Evolutionary conservation across 2,329 filamentous ascomycete genomes (phyloP), one percentile per base, ranked within the genome.

Genomic region (Coniella lustricola): DNA sequence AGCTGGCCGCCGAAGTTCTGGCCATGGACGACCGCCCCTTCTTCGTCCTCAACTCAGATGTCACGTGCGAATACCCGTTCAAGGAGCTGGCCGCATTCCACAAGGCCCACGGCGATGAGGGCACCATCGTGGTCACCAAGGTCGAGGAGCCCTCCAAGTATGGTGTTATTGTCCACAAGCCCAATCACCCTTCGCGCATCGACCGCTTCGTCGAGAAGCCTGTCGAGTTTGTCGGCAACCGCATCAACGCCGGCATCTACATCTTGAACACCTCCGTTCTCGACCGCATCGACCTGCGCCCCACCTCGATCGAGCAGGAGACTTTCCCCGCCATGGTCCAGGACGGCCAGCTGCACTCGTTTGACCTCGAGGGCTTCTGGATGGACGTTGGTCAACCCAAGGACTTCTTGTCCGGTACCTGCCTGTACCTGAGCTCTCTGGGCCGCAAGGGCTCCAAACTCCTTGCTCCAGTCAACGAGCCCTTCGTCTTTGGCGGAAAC

Each of bases 141-240:
- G 91, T 98, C 46, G 91, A 98, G 73, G 93, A 98, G 72, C 91
- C 91, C 37, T 95, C 89, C 64, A 98, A 98, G 73, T 98, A 97
- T 68, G 91, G 91, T 81, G 91, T 98, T 59, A 84, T 98, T 49
- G 93, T 98, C 25, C 91, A 97, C 82, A 93, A 95, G 76, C 89
- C 90, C 54, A 87, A 84, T 68, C 89, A 95, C 72, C 73, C 87
- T 47, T 88, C 89, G 40, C 83, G 87, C 65, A 97, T 98, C 69
- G 93, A 98, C 71, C 90, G 93, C 59, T 98, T 98, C 74, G 93
- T 98, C 59, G 91, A 98, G 81, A 98, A 98, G 79, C 91, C 91
- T 33, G 88, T 97, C 65, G 89, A 97, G 73, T 97, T 96, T 65
- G 91, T 97, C 50, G 91, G 91, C 62, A 97, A 97, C 80, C 87